Conservation (phyloP, 345 rosid species). For the Hypericum perforatum region DNA sequence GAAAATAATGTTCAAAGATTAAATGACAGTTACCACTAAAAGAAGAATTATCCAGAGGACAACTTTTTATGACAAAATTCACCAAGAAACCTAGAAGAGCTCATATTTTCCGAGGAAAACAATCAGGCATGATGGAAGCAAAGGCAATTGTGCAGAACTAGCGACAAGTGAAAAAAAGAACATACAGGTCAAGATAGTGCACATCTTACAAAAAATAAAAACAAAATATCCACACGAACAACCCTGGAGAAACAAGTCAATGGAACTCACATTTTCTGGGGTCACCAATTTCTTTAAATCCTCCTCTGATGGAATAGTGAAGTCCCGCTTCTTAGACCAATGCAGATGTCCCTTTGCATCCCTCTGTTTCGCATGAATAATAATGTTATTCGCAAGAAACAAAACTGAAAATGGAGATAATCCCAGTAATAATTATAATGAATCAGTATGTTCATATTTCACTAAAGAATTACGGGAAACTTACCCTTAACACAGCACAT, state of each 20-base stretch:
- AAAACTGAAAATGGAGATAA: too few species aligned
- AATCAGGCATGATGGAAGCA: too few species aligned
- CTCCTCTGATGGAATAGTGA: constrained; percentile 67
- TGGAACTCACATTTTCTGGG: constrained; percentile 76
- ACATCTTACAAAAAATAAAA: background rate
- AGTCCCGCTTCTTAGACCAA: constrained; percentile 62
- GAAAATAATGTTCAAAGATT: too few species aligned
- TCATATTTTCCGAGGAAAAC: too few species aligned
- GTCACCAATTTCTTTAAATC: constrained; percentile 65
- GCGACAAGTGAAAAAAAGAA: too few species aligned
- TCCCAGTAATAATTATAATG: background rate
- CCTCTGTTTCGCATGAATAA: constrained; percentile 36
- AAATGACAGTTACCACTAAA: too few species aligned
- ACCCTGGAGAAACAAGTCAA: constrained; percentile 8
- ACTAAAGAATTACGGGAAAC: background rate
- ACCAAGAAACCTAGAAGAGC: too few species aligned
- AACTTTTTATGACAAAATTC: too few species aligned
- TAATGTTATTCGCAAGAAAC: too few species aligned
- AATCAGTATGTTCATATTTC: background rate
- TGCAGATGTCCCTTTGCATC: constrained; percentile 53
- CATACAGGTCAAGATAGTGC: too few species aligned
- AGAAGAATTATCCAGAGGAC: too few species aligned
- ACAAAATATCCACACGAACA: background rate
- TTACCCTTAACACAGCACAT: constrained; percentile 66
- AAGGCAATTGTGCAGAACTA: too few species aligned